A percentile compares a stretch with the other conserved stretches of the same genome.
These are phyloP conservation scores for Athelia psychrophila DNA, from an alignment of 1,284 basidiomycete species.

Conservation along the genomic window DNA sequence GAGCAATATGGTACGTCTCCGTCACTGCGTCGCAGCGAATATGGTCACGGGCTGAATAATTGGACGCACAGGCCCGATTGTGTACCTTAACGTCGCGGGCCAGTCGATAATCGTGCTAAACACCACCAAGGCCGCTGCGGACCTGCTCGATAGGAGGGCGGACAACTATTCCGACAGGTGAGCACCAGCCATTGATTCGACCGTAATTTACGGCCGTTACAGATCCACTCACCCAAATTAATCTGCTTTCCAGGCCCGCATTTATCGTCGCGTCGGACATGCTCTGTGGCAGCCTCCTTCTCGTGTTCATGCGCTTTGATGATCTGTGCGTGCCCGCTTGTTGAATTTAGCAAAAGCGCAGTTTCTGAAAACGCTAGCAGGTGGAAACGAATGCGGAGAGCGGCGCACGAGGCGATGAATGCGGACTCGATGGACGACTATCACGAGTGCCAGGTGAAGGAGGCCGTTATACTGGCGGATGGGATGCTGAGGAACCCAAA, in stretches of 20 bases:
- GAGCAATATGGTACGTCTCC: not conserved
- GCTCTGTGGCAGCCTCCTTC: conserved; percentile 4
- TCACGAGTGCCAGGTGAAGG: conserved; percentile 15
- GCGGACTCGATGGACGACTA: conserved; percentile 10
- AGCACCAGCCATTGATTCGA: too few relatives aligned
- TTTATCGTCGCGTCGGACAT: conserved; percentile 13
- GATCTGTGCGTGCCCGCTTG: conserved; percentile 3
- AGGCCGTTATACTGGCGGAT: conserved; percentile 15
- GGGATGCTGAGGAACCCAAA: conserved; percentile 12
- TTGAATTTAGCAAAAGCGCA: not conserved
- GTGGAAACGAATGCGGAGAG: conserved; percentile 22
- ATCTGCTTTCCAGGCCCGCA: not conserved
- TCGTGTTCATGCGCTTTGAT: conserved; percentile 9
- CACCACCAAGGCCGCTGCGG: conserved; percentile 14
- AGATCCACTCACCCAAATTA: not conserved
- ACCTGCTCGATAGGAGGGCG: conserved; percentile 20
- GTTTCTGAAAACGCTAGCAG: conserved; percentile 7
- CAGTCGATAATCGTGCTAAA: conserved; percentile 19
- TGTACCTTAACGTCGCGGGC: conserved; percentile 4
- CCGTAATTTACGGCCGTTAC: not conserved
- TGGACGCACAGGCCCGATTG: not conserved
- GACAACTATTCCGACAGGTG: conserved; percentile 18
- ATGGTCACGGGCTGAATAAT: too few relatives aligned
- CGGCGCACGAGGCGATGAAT: conserved; percentile 18
- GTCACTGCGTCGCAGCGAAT: not conserved